A percentile compares a stretch with the other conserved stretches of the same genome.
phyloP scores from a whole-genome alignment of 1,284 basidiomycete species.

The Puccinia hordei region DNA sequence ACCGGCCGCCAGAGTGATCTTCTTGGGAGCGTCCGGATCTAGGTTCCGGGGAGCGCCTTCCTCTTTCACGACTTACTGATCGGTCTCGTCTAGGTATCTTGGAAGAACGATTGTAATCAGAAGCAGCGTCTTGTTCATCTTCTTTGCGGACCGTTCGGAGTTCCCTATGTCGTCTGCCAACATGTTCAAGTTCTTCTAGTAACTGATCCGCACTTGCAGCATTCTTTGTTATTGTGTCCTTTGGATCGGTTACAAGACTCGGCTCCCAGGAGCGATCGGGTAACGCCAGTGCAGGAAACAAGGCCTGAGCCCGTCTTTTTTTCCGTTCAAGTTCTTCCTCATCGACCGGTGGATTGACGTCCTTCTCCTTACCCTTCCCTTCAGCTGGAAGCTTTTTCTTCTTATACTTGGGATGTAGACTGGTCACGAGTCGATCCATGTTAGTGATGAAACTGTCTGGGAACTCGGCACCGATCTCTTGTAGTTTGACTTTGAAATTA shows the following conservation, averaged over 20 bases:
- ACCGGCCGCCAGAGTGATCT: slow-evolving; percentile 7
- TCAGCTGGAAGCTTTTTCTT: slow-evolving; percentile 64
- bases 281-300: slow-evolving; percentile 89
- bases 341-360: slow-evolving; percentile 44
- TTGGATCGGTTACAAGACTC: slow-evolving; percentile 40
- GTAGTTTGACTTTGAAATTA: slow-evolving; percentile 80
- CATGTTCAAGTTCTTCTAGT: slow-evolving; percentile 73
- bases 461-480: slow-evolving; percentile 80
- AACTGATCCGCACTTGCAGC: slow-evolving; percentile 79
- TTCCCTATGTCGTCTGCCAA: slow-evolving; percentile 64
- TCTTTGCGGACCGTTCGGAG: slow-evolving; percentile 28
- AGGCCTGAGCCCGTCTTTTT: slow-evolving; percentile 63
- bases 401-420: slow-evolving; percentile 95
- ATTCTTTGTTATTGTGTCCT: slow-evolving; percentile 54
- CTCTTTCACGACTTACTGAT: slow-evolving; percentile 62
- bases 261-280: slow-evolving; percentile 68
- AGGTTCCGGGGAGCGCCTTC: slow-evolving; percentile 54
- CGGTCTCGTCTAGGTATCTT: slow-evolving; percentile 66
- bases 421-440: slow-evolving; percentile 89
- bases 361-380: slow-evolving; percentile 60
- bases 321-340: slow-evolving; percentile 59
- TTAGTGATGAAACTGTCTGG: slow-evolving; percentile 86
- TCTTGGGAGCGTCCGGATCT: slow-evolving; percentile 9
- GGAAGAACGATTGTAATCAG: slow-evolving; percentile 60
- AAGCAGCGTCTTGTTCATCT: background rate